phyloP scores from a whole-genome alignment of 345 rosid species.

The Eucalyptus erythrocorys region DNA sequence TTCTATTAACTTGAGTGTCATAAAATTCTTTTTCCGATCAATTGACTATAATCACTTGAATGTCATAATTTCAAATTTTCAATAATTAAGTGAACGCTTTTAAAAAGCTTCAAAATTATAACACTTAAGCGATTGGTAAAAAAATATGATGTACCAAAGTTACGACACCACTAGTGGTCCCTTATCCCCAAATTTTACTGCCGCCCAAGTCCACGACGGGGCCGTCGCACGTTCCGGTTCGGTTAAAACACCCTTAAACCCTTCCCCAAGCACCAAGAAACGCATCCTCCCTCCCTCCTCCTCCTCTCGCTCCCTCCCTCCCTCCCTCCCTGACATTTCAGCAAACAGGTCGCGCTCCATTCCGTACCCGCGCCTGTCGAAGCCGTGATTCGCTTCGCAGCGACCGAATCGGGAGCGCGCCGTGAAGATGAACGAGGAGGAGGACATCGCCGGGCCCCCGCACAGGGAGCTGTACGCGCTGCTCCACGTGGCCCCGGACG shows the following conservation, averaged over 20 bases:
- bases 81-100: too few species aligned
- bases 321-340: not conserved
- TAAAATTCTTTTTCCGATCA: too few species aligned
- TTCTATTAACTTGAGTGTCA: accelerated
- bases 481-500: slow-evolving; percentile 81
- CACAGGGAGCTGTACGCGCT: slow-evolving; percentile 76
- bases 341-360: not conserved
- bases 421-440: not conserved
- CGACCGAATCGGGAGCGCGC: not conserved
- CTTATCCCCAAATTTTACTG: not conserved
- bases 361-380: not conserved
- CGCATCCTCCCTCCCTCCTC: not conserved
- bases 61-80: accelerated
- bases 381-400: not conserved
- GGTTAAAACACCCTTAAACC: not conserved
- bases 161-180: too few species aligned
- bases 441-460: slow-evolving; percentile 22
- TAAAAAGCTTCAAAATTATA: too few species aligned
- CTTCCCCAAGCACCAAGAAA: not conserved
- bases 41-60: accelerated
- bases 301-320: not conserved
- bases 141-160: too few species aligned
- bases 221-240: not conserved
- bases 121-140: too few species aligned
- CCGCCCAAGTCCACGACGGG: accelerated